Conservation (phyloP, 2,329 filamentous ascomycete genomes). For the Fusarium nanum region DNA sequence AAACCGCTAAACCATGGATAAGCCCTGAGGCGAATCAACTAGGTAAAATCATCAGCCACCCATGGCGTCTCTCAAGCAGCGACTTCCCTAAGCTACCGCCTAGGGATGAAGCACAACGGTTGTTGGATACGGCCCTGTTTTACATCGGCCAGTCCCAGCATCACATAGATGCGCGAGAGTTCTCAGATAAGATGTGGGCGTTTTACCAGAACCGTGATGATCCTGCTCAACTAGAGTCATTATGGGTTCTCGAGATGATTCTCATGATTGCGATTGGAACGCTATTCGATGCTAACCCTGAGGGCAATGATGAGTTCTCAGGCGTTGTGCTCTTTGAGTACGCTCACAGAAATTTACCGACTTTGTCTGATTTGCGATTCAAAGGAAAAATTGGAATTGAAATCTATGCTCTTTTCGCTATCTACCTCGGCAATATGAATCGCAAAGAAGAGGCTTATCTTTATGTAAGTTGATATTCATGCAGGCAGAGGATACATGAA, state of each 20-base stretch:
- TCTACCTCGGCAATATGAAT: constrained; percentile 43
- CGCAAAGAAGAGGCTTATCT: constrained; percentile 46
- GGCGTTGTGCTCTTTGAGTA: constrained; percentile 42
- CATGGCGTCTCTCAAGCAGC: constrained; percentile 39
- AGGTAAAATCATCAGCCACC: constrained; percentile 30
- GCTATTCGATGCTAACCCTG: constrained; percentile 42
- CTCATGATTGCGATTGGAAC: constrained; percentile 44
- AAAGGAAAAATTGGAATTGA: constrained; percentile 47
- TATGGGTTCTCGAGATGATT: constrained; percentile 47
- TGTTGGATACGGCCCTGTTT: constrained; percentile 41
- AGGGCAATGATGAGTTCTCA: constrained; percentile 43
- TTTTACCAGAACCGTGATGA: constrained; percentile 44
- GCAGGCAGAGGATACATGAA: rapidly evolving
- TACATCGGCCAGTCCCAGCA: constrained; percentile 46
- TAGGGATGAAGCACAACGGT: constrained; percentile 38
- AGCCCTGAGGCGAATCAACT: constrained; percentile 36
- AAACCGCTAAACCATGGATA: constrained; percentile 27
- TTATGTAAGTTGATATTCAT: constrained; percentile 24
- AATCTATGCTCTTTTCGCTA: constrained; percentile 44
- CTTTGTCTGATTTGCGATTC: constrained; percentile 42
- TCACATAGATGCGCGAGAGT: constrained; percentile 44
- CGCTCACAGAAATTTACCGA: constrained; percentile 46
- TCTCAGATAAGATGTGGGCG: constrained; percentile 45
- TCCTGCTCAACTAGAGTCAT: constrained; percentile 34
- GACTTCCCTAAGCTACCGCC: constrained; percentile 43